phyloP scores from a whole-genome alignment of 768 basidiomycete genomes.

The Trametes cinnabarina region DNA sequence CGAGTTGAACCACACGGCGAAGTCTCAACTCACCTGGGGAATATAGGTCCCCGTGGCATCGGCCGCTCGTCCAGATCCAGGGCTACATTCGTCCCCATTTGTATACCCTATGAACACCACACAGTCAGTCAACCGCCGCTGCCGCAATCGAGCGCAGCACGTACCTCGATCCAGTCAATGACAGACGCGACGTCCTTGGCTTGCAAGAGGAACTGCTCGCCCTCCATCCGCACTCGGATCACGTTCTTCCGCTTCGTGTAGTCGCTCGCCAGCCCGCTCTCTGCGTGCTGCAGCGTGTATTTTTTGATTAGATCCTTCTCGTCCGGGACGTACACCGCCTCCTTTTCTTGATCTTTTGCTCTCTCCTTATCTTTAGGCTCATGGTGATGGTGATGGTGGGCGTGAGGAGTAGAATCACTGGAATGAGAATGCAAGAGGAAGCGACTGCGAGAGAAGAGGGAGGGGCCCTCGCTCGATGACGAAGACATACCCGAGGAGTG shows the following conservation, averaged over 20 bases:
- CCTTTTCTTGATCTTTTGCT: conserved; percentile 6
- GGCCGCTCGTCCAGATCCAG: conserved; percentile 87
- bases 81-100: conserved; percentile 89
- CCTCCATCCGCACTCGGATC: conserved; percentile 86
- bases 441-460: conserved; percentile 18
- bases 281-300: conserved; percentile 86
- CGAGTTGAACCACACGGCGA: not conserved
- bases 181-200: conserved; percentile 80
- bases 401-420: not conserved
- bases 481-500: conserved; percentile 2
- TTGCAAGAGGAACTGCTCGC: conserved; percentile 96
- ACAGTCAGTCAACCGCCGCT: not conserved
- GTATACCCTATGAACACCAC: conserved; percentile 57
- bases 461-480: conserved; percentile 7
- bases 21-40: conserved; percentile 63
- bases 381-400: not conserved
- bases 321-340: conserved; percentile 33
- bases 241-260: conserved; percentile 93
- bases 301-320: conserved; percentile 55
- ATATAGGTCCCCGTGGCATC: conserved; percentile 89
- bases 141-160: conserved; percentile 12
- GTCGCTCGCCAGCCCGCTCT: conserved; percentile 93
- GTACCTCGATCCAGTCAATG: conserved; percentile 94
- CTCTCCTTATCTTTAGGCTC: conserved; percentile 5
- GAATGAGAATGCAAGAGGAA: conserved; percentile 9